Evolutionary conservation across 257 asterid genomes (phyloP).

Genomic region (Forsythia suspensa): DNA sequence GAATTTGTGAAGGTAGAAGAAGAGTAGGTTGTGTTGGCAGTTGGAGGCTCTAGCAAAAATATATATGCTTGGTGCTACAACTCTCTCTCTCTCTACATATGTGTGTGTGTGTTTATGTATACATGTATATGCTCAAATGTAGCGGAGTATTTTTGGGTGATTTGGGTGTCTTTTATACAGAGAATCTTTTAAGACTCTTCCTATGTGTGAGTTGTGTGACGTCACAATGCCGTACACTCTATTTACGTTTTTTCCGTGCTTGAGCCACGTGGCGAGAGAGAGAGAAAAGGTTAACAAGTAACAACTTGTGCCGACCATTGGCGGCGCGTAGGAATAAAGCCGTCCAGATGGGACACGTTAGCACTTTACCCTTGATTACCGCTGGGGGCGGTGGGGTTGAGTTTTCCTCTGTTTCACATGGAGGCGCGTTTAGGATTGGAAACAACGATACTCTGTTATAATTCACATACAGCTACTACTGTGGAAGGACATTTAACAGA

Average conservation of each 20-base stretch:
- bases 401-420: background rate
- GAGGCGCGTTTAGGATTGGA: constrained; percentile 9
- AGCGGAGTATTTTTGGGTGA: background rate
- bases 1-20: background rate
- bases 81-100: no score
- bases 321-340: constrained; percentile 35
- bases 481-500: background rate
- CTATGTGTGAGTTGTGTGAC: constrained; percentile 23
- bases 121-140: background rate
- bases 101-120: background rate
- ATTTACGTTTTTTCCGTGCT: background rate
- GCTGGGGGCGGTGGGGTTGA: background rate
- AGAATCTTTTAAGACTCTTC: background rate
- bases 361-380: constrained; percentile 37
- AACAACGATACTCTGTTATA: no score
- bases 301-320: constrained; percentile 31
- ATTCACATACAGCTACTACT: background rate
- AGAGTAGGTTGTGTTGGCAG: constrained; percentile 18
- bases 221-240: constrained; percentile 24
- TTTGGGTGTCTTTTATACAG: background rate
- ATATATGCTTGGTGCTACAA: no score
- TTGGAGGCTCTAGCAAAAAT: background rate
- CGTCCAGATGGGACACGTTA: constrained; percentile 48
- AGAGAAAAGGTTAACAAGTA: background rate
- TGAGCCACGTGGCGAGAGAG: constrained; percentile 40